Conservation (phyloP, 306 rosid genomes). For the Senna tora region DNA sequence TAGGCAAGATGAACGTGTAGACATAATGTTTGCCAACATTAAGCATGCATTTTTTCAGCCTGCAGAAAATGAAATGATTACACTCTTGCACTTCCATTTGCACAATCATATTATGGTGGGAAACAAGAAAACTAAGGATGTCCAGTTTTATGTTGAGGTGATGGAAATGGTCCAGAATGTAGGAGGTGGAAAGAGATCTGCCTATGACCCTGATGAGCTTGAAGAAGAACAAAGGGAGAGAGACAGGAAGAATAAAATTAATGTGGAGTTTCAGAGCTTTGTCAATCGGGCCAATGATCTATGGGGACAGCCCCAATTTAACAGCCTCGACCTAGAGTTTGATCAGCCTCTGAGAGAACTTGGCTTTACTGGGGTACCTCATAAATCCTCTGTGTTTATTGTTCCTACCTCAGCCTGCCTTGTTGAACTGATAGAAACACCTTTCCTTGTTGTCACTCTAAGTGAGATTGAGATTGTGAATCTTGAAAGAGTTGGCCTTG, state of each 20-base stretch:
- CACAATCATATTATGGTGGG: conserved; percentile 97
- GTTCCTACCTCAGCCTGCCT: conserved; percentile 91
- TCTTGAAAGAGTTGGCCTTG: conserved; percentile 95
- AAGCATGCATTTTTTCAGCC: conserved; percentile 97
- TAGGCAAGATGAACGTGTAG: conserved; percentile 85
- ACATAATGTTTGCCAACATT: conserved; percentile 76
- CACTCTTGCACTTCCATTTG: conserved; percentile 89
- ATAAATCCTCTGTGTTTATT: conserved; percentile 83
- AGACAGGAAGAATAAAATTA: conserved; percentile 87
- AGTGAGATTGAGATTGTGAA: conserved; percentile 95
- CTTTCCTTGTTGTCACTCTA: conserved; percentile 86
- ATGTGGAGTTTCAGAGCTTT: conserved; percentile 81
- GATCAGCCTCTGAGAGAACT: conserved; percentile 98
- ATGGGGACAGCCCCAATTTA: conserved; percentile 92
- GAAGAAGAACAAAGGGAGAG: conserved; percentile 99
- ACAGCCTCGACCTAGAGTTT: conserved; percentile 82
- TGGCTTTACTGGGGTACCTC: conserved; percentile 96
- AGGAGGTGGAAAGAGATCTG: conserved; percentile 89
- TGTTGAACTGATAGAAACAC: conserved; percentile 89
- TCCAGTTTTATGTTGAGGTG: conserved; percentile 89
- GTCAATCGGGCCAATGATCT: conserved; percentile 90
- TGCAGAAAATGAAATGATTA: conserved; percentile 98
- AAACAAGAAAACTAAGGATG: conserved; percentile 93
- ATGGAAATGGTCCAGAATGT: conserved; percentile 92
- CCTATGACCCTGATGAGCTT: conserved; percentile 95